Evolutionary conservation across 2,329 filamentous ascomycete genomes (phyloP), one percentile per base, ranked within the genome.

Genomic region (Penicillium sp.): DNA sequence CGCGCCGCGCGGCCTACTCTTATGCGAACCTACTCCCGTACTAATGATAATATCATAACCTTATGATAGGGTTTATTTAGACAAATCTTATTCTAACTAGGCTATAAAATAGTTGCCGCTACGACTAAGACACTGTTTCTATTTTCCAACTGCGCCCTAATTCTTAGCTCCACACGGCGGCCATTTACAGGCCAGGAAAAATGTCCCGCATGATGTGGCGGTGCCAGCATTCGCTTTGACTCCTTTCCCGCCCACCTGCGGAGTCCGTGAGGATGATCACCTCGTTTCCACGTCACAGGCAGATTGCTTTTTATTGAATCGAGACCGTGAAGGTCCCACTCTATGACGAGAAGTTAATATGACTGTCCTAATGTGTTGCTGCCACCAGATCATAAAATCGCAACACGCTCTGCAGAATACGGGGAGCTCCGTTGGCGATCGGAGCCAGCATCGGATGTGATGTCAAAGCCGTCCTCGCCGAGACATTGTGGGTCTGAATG

Each of bases 401-500:
- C 40, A 23, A 15, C 15, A 42, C 29, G 3, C n/a, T 2, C 15
- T 1, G 23, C 15, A 26, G 37, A 14, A 37, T 51, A 51, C 29
- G 47, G 50, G 44, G 40, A 33, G 6, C 26, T 43, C 31, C 48
- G 27, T 41, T 33, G 9, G 22, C 35, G 27, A 53, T 53, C 44
- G 45, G 8, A 22, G 15, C 9, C 9, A 22, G 42, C 46, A 33
- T 26, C 49, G 46, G 43, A 40, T 49, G 53, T 59, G 51, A 56
- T 57, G 54, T 57, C 48, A 59, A 55, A 18, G 20, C n/a, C 41
- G 49, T 43, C 41, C 20, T 23, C 20, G 26, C 57, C 27, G 54
- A 59, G 51, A 55, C 57, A 59, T 6, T 12, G 57, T 59, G 57
- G 57, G 26, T 31, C 29, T 35, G 12, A 20, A 37, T 53, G 51